Conservation (phyloP, 768 basidiomycete species). For the Gloeostereum incarnatum region DNA sequence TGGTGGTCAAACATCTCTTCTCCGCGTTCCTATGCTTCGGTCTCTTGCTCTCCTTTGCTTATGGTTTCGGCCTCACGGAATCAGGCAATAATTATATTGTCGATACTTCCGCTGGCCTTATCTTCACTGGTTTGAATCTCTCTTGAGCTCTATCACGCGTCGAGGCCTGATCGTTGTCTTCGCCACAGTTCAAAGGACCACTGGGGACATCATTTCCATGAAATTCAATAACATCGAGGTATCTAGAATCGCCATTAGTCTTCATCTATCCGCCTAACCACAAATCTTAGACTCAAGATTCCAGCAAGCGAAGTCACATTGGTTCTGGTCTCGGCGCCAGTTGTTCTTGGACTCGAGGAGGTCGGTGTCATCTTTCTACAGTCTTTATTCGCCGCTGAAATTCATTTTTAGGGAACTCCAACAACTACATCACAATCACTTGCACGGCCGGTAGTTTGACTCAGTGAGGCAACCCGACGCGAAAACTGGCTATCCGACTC, state of each 20-base stretch:
- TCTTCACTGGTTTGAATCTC: constrained; percentile 22
- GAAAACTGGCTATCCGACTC: neutral
- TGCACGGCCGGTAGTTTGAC: constrained; percentile 22
- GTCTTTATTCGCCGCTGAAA: too few species aligned
- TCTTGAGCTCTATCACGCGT: neutral
- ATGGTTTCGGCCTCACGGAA: constrained; percentile 19
- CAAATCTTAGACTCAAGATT: constrained; percentile 16
- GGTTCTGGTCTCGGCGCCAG: constrained; percentile 22
- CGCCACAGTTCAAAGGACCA: constrained; percentile 18
- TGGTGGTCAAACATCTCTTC: too few species aligned
- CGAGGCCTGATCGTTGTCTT: neutral
- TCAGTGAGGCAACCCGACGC: constrained; percentile 17
- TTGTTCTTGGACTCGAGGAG: constrained; percentile 17
- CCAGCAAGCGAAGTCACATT: constrained; percentile 21
- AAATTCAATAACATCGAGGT: constrained; percentile 24
- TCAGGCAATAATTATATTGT: constrained; percentile 21
- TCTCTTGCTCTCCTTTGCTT: constrained; percentile 3
- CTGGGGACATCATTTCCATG: constrained; percentile 26
- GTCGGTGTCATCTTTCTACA: too few species aligned
- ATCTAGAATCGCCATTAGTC: neutral
- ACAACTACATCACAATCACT: constrained; percentile 28
- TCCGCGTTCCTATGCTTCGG: too few species aligned
- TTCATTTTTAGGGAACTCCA: constrained; percentile 19
- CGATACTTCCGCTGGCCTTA: constrained; percentile 20
- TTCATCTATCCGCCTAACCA: neutral